phyloP scores from a whole-genome alignment of 805 yeast species.

The Priceomyces fermenticarens region DNA sequence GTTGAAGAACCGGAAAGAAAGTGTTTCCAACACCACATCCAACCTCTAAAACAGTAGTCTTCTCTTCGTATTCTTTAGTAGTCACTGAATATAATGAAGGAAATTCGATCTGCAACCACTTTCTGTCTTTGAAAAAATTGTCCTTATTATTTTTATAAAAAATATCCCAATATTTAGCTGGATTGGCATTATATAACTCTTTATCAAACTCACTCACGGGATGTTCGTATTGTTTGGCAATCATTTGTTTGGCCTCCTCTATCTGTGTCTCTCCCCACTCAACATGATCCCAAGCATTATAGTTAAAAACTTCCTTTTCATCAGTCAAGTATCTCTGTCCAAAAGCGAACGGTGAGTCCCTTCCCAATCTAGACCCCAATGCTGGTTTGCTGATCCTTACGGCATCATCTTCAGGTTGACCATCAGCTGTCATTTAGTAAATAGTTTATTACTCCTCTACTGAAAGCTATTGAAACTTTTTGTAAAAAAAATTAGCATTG shows the following conservation, averaged over 20 bases:
- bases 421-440: no score
- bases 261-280: conserved; percentile 95
- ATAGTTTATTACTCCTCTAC: no score
- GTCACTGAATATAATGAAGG: conserved; percentile 82
- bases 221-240: conserved; percentile 66
- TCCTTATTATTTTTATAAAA: conserved; percentile 88
- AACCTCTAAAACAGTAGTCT: conserved; percentile 75
- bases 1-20: conserved; percentile 81
- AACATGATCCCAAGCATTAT: conserved; percentile 96
- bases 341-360: conserved; percentile 87
- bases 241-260: conserved; percentile 67
- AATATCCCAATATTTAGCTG: conserved; percentile 93
- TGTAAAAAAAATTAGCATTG: no score
- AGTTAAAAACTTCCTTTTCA: conserved; percentile 81
- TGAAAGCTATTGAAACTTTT: no score
- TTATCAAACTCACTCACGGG: conserved; percentile 92
- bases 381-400: conserved; percentile 19
- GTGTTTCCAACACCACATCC: conserved; percentile 99
- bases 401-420: not conserved
- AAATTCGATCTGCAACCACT: conserved; percentile 93
- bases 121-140: conserved; percentile 93
- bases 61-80: conserved; percentile 59
- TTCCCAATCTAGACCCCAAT: conserved; percentile 62
- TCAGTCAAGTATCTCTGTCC: conserved; percentile 78
- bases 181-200: conserved; percentile 71